Evolutionary conservation across 108 stramenopile genomes (phyloP).

Genomic region (Mediolabrus comicus): DNA sequence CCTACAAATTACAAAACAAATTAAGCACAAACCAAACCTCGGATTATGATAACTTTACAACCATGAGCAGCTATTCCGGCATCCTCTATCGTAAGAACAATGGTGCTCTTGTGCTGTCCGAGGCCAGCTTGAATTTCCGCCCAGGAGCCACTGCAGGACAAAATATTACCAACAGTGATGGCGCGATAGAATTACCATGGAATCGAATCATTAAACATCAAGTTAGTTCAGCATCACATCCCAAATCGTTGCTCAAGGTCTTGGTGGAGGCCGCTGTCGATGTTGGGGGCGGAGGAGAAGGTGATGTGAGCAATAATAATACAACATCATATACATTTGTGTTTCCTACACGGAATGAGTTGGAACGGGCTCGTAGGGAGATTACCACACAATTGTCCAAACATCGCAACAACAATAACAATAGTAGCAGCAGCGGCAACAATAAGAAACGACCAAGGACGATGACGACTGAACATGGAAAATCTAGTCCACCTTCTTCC

Average conservation of each 20-base stretch:
- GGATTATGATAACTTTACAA: too few relatives aligned
- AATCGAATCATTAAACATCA: conserved; percentile 74
- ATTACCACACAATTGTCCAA: conserved; percentile 52
- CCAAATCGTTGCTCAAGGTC: conserved; percentile 74
- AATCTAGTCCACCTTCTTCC: conserved; percentile 34
- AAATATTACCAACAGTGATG: not conserved
- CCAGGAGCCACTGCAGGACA: too few relatives aligned
- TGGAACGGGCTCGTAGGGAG: conserved; percentile 72
- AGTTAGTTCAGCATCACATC: conserved; percentile 78
- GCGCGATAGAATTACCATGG: conserved; percentile 49
- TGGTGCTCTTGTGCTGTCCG: conserved; percentile 45
- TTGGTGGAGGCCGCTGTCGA: not conserved
- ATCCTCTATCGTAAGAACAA: conserved; percentile 39
- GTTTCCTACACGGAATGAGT: conserved; percentile 54
- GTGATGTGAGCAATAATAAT: too few relatives aligned
- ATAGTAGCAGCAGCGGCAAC: conserved; percentile 18
- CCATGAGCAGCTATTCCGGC: conserved; percentile 26
- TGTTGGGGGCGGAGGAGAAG: not conserved
- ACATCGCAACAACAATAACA: conserved; percentile 9
- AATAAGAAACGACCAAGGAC: conserved; percentile 7
- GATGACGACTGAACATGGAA: conserved; percentile 19
- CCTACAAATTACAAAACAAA: too few relatives aligned
- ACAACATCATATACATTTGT: conserved; percentile 62
- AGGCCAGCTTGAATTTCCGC: conserved; percentile 31
- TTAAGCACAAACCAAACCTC: too few relatives aligned